These are phyloP conservation scores for Fusarium heterosporum DNA, from an alignment of 2,329 filamentous ascomycete species.

Conservation along the genomic window DNA sequence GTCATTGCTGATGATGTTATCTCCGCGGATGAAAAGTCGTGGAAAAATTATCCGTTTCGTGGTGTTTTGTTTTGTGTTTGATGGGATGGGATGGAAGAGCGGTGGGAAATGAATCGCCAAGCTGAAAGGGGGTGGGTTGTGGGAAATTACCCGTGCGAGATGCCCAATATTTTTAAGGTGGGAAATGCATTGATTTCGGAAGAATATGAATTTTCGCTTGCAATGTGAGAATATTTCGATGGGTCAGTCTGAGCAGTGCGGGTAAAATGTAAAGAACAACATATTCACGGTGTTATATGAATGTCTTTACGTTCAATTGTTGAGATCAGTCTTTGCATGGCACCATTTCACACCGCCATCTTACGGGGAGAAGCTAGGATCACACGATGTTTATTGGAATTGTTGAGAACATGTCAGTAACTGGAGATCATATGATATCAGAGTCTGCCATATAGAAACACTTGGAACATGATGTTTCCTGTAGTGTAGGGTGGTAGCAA, in stretches of 20 bases:
- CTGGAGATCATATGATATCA: background rate
- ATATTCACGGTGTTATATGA: conserved; percentile 9
- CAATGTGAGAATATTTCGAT: background rate
- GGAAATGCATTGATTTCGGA: background rate
- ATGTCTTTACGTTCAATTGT: conserved; percentile 2
- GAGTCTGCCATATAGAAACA: conserved; percentile 1
- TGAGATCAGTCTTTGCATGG: conserved; percentile 9
- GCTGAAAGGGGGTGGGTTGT: background rate
- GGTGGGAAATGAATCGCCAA: background rate
- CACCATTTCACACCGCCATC: conserved; percentile 23
- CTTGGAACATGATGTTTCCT: background rate
- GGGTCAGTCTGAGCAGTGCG: background rate
- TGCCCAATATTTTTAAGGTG: background rate
- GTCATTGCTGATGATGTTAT: conserved; percentile 16
- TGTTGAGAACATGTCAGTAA: background rate
- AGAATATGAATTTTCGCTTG: background rate
- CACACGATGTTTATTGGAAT: conserved; percentile 14
- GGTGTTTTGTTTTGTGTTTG: background rate
- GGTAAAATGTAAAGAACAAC: background rate
- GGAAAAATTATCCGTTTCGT: background rate
- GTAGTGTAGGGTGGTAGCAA: background rate
- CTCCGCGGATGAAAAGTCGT: background rate
- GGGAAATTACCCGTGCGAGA: background rate
- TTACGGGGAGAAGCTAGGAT: background rate
- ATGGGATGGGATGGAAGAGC: background rate